These are phyloP conservation scores for Lepidium didymum DNA, from an alignment of 345 rosid genomes.

Conservation along the genomic window DNA sequence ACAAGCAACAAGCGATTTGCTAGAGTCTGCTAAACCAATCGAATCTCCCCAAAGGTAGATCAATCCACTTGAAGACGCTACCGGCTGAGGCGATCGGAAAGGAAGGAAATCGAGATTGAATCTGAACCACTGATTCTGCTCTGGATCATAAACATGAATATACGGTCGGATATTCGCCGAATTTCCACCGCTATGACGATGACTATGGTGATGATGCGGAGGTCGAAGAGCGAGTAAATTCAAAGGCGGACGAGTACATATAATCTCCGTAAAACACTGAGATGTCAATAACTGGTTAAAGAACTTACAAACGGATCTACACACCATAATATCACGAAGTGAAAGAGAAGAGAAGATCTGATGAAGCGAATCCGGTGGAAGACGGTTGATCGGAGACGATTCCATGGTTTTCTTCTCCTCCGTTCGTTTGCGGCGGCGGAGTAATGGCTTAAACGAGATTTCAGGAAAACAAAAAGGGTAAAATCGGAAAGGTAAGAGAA, in stretches of 20 bases:
- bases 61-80: slow-evolving; percentile 64
- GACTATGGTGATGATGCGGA: slow-evolving; percentile 42
- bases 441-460: not conserved
- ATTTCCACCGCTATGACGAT: slow-evolving; percentile 20
- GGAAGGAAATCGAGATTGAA: slow-evolving; percentile 71
- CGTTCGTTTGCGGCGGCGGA: slow-evolving; percentile 4
- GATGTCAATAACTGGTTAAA: slow-evolving; percentile 47
- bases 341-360: slow-evolving; percentile 81
- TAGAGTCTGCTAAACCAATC: slow-evolving; percentile 36
- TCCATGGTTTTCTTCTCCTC: slow-evolving; percentile 28
- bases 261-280: slow-evolving; percentile 36
- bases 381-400: slow-evolving; percentile 46
- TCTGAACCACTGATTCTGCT: slow-evolving; percentile 49
- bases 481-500: not conserved
- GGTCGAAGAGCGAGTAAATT: slow-evolving; percentile 73
- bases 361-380: slow-evolving; percentile 65
- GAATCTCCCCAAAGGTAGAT: slow-evolving; percentile 71
- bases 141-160: slow-evolving; percentile 67
- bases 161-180: slow-evolving; percentile 14
- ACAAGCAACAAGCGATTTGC: slow-evolving; percentile 64
- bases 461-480: not conserved
- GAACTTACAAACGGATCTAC: slow-evolving; percentile 62
- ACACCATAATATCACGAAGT: slow-evolving; percentile 64
- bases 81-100: slow-evolving; percentile 59
- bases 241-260: slow-evolving; percentile 45